Conservation (phyloP, 768 basidiomycete genomes). For the Tylopilus cervinicoccineus region DNA sequence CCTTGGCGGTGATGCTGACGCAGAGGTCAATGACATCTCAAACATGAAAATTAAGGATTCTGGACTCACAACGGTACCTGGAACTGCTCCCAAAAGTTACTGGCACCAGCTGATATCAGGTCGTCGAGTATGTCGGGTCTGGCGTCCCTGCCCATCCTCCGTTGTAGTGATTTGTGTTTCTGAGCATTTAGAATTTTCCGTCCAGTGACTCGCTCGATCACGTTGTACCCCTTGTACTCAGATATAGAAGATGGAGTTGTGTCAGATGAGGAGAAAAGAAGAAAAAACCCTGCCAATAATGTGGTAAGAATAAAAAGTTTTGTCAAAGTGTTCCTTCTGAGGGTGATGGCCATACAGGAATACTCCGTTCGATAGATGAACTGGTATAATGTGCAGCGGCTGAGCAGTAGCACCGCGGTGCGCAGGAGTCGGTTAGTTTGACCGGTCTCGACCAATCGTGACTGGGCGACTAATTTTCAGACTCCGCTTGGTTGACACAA, state of each 20-base stretch:
- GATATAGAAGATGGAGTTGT: constrained; percentile 18
- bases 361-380: too few species aligned
- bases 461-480: too few species aligned
- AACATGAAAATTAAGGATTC: background rate
- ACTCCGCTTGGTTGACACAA: too few species aligned
- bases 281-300: constrained; percentile 18
- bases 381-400: too few species aligned
- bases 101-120: constrained; percentile 69
- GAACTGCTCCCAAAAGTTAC: constrained; percentile 90
- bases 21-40: background rate
- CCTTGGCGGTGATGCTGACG: constrained; percentile 68
- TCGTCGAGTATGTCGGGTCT: constrained; percentile 74
- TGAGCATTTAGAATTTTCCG: constrained; percentile 81
- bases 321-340: constrained; percentile 29
- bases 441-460: too few species aligned
- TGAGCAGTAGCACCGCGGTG: too few species aligned
- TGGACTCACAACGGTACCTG: constrained; percentile 84
- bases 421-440: too few species aligned
- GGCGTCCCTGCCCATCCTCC: constrained; percentile 83
- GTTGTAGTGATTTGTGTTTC: constrained; percentile 83
- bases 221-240: constrained; percentile 54
- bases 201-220: constrained; percentile 61
- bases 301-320: constrained; percentile 17
- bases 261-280: constrained; percentile 20
- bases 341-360: constrained; percentile 31